A percentile compares a stretch with the other conserved stretches of the same genome.
These are phyloP conservation scores for Lichenothelia convexa DNA, from an alignment of 495 filamentous ascomycete genomes.

Conservation along the genomic window DNA sequence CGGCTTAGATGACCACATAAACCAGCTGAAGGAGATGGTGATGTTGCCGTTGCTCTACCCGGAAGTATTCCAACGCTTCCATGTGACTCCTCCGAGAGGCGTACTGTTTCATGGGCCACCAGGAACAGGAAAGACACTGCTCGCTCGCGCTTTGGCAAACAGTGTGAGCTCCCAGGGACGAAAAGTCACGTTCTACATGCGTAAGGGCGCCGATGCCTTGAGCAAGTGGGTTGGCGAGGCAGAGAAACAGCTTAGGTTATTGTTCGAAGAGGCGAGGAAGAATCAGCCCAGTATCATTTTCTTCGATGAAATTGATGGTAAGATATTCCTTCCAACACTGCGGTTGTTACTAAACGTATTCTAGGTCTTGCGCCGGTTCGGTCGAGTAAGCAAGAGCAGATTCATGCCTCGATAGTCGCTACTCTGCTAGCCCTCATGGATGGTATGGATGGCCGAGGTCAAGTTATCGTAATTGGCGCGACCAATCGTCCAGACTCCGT, in stretches of 20 bases:
- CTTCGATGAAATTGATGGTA: constrained; percentile 95
- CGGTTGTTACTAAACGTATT: constrained; percentile 12
- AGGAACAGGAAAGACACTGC: constrained; percentile 89
- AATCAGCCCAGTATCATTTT: constrained; percentile 98
- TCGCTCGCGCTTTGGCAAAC: constrained; percentile 79
- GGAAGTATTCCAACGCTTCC: constrained; percentile 80
- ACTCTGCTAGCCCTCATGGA: constrained; percentile 94
- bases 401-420: constrained; percentile 93
- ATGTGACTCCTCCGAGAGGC: constrained; percentile 82
- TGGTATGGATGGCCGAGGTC: constrained; percentile 94
- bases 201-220: constrained; percentile 89
- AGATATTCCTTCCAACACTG: constrained; percentile 6
- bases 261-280: constrained; percentile 90
- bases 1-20: constrained; percentile 77
- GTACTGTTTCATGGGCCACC: constrained; percentile 94
- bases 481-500: constrained; percentile 96
- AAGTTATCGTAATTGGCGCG: constrained; percentile 95
- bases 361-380: constrained; percentile 70
- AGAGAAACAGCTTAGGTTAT: constrained; percentile 74
- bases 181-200: constrained; percentile 98
- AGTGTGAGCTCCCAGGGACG: constrained; percentile 61
- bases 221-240: constrained; percentile 99
- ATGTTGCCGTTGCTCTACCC: constrained; percentile 83
- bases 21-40: constrained; percentile 97
- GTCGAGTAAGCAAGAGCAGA: constrained; percentile 95